Evolutionary conservation across 2,329 filamentous ascomycete species (phyloP).

Genomic region (Aspergillus ochraceus): DNA sequence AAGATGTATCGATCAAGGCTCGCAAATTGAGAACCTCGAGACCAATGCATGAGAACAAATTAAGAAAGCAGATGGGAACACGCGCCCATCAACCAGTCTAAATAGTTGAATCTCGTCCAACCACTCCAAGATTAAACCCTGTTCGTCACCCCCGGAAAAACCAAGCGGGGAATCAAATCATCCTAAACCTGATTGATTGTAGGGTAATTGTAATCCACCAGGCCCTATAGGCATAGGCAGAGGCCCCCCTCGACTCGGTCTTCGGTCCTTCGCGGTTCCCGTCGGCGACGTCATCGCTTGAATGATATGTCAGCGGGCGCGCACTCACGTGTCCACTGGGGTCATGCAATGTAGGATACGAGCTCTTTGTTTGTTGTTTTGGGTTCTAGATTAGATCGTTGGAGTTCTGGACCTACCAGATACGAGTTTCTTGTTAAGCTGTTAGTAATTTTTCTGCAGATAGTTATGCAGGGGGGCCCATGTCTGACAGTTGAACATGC

Average conservation of each 20-base stretch:
- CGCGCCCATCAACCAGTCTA: neutral
- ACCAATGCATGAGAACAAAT: neutral
- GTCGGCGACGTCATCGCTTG: neutral
- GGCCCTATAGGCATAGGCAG: neutral
- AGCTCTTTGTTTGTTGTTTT: too few relatives aligned
- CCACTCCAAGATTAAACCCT: too few relatives aligned
- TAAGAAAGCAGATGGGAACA: too few relatives aligned
- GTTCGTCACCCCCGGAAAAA: too few relatives aligned
- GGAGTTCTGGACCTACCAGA: neutral
- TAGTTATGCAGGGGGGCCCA: too few relatives aligned
- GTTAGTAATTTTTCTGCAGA: neutral
- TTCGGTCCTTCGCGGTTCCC: conserved; percentile 3
- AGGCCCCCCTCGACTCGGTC: neutral
- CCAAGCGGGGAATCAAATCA: neutral
- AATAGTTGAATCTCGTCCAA: neutral
- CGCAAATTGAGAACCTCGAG: neutral
- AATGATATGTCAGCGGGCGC: neutral
- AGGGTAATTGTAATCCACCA: too few relatives aligned
- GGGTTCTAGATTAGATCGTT: neutral
- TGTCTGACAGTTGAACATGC: too few relatives aligned
- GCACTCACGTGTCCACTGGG: neutral
- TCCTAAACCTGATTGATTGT: neutral
- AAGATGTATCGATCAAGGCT: neutral
- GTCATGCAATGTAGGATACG: too few relatives aligned
- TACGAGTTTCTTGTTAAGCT: neutral